Percentiles rank a stretch among this genome's conserved stretches.
phyloP scores from a whole-genome alignment of 2,329 filamentous ascomycete genomes.

The Verticillium isaacii region DNA sequence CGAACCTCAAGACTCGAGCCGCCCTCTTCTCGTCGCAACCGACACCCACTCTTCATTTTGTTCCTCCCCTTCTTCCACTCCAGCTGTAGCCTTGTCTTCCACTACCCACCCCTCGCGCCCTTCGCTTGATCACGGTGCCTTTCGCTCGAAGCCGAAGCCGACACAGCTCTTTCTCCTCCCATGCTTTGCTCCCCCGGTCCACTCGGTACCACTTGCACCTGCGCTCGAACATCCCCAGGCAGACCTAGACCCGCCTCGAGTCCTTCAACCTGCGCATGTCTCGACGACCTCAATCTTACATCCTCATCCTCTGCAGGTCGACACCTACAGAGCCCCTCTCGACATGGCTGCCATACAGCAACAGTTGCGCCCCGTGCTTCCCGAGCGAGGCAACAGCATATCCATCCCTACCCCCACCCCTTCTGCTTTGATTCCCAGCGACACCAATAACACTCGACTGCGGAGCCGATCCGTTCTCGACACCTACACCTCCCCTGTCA shows the following conservation, averaged over 20 bases:
- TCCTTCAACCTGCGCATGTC: background rate
- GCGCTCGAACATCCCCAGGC: background rate
- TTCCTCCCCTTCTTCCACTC: background rate
- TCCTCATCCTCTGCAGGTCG: background rate
- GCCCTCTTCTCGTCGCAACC: background rate
- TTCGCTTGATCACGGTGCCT: background rate
- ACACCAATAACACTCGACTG: constrained; percentile 20
- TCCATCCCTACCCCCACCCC: constrained; percentile 15
- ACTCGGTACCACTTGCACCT: background rate
- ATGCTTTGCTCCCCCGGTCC: background rate
- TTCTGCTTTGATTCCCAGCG: constrained; percentile 11
- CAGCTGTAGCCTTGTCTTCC: background rate
- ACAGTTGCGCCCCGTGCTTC: constrained; percentile 7
- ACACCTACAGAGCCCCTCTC: background rate
- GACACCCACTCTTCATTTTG: background rate
- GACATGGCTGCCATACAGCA: background rate
- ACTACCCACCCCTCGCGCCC: background rate
- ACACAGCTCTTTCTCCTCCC: background rate
- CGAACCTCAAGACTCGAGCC: background rate
- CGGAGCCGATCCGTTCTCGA: constrained; percentile 47
- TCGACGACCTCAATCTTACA: background rate
- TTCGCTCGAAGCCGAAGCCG: background rate
- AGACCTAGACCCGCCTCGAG: background rate
- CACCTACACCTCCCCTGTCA: constrained; percentile 72
- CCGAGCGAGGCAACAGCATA: constrained; percentile 9